phyloP scores from a whole-genome alignment of 371 early-diverging fungal genomes.

The Syncephalastrum sp. region DNA sequence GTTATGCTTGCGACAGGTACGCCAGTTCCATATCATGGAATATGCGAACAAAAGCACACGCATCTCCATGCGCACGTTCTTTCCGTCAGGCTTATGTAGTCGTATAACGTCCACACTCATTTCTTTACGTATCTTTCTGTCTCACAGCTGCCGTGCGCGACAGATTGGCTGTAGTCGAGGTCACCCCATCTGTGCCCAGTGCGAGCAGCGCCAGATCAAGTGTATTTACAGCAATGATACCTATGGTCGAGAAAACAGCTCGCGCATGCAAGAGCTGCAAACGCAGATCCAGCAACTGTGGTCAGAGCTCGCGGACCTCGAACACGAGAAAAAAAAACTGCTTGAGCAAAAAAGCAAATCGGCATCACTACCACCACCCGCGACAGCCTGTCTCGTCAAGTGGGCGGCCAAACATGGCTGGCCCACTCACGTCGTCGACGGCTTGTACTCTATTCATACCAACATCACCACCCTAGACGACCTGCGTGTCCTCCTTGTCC shows the following conservation, averaged over 20 bases:
- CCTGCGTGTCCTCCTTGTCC: constrained; percentile 21
- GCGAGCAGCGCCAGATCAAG: constrained; percentile 19
- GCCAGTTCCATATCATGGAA: neutral
- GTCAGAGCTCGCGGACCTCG: constrained; percentile 1
- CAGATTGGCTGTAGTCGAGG: constrained; percentile 34
- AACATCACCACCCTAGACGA: constrained; percentile 26
- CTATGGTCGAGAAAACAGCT: constrained; percentile 21
- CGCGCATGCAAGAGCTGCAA: constrained; percentile 28
- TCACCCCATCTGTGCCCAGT: constrained; percentile 33
- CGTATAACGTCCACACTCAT: neutral
- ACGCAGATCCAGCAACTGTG: constrained; percentile 19
- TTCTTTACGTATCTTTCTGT: constrained; percentile 1
- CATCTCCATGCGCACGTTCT: too few species aligned
- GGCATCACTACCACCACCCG: neutral
- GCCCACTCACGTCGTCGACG: constrained; percentile 21
- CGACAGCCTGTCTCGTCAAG: constrained; percentile 11
- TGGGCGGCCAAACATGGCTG: constrained; percentile 30
- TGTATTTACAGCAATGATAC: constrained; percentile 32
- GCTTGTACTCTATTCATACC: constrained; percentile 26
- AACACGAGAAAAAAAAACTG: neutral
- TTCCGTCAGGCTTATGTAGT: neutral
- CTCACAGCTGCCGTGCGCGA: constrained; percentile 33
- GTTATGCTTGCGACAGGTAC: constrained; percentile 42
- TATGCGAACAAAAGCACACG: neutral
- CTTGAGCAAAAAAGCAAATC: neutral